Conservation (phyloP, 176 grass and related monocot genomes). For the Eleusine indica region DNA sequence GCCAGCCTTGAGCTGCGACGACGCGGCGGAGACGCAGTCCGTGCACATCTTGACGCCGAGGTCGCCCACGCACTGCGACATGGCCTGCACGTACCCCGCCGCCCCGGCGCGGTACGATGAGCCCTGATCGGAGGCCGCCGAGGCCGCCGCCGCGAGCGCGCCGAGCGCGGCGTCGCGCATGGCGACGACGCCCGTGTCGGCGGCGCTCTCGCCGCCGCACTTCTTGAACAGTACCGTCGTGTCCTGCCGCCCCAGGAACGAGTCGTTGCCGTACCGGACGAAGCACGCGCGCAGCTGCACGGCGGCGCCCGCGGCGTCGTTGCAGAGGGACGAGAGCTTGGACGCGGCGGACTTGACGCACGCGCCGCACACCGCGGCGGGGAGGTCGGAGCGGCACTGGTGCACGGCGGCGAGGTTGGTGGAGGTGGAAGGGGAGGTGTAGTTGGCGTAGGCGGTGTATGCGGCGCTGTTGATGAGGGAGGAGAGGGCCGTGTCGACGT, state of each 20-base stretch:
- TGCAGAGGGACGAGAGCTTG: slow-evolving; percentile 68
- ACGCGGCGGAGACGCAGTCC: slow-evolving; percentile 68
- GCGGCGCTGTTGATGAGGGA: slow-evolving; percentile 54
- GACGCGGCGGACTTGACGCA: slow-evolving; percentile 59
- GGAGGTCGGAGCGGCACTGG: slow-evolving; percentile 90
- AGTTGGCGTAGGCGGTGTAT: slow-evolving; percentile 55
- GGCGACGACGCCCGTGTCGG: slow-evolving; percentile 45
- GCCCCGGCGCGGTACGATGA: slow-evolving; percentile 68
- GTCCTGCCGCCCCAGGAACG: slow-evolving; percentile 76
- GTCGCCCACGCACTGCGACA: slow-evolving; percentile 93
- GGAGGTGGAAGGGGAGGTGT: slow-evolving; percentile 41
- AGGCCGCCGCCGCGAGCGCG: slow-evolving; percentile 51
- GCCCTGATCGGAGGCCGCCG: background rate
- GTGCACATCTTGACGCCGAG: slow-evolving; percentile 63
- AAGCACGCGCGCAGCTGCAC: slow-evolving; percentile 93
- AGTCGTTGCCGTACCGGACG: slow-evolving; percentile 88
- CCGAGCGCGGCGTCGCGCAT: slow-evolving; percentile 70
- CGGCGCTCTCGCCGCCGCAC: slow-evolving; percentile 54
- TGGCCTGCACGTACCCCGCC: slow-evolving; percentile 79
- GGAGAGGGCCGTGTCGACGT: slow-evolving; percentile 55
- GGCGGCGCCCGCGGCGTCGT: slow-evolving; percentile 49
- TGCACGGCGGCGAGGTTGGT: slow-evolving; percentile 46
- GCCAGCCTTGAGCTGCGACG: slow-evolving; percentile 60
- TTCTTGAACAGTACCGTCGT: slow-evolving; percentile 78
- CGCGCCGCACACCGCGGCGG: slow-evolving; percentile 52